Percentiles rank a stretch among this genome's conserved stretches.
These are phyloP conservation scores for Cucumis hystrix DNA, from an alignment of 306 rosid species.

Conservation along the genomic window DNA sequence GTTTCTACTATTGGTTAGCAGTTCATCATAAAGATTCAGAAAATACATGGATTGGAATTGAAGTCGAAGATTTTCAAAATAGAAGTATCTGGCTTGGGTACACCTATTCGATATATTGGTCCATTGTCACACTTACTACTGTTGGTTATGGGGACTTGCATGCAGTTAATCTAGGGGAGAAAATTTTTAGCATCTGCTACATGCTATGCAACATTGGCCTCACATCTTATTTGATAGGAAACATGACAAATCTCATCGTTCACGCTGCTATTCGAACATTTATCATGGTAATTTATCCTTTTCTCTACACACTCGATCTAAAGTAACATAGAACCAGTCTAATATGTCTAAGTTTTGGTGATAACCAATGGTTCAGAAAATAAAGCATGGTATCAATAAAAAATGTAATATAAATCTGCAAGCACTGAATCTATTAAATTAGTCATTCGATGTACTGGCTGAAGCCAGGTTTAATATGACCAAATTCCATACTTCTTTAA, in stretches of 20 bases:
- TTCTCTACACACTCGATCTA: not conserved
- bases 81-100: constrained; percentile 47
- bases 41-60: constrained; percentile 64
- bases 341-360: not conserved
- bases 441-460: not conserved
- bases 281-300: constrained; percentile 27
- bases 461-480: not conserved
- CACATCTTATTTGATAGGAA: constrained; percentile 71
- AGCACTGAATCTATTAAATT: not conserved
- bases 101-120: constrained; percentile 72
- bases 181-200: constrained; percentile 48
- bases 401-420: not conserved
- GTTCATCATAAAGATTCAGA: constrained; percentile 22
- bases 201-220: constrained; percentile 90
- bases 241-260: constrained; percentile 81
- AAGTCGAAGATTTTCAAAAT: constrained; percentile 29
- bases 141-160: constrained; percentile 90
- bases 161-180: constrained; percentile 66
- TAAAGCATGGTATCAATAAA: not conserved
- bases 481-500: not conserved
- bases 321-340: not conserved
- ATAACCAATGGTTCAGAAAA: not conserved
- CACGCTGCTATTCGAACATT: constrained; percentile 53
- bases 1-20: constrained; percentile 78
- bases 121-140: constrained; percentile 64